These are phyloP conservation scores for Aspergillus avenaceus DNA, from an alignment of 495 filamentous ascomycete genomes.

Conservation along the genomic window DNA sequence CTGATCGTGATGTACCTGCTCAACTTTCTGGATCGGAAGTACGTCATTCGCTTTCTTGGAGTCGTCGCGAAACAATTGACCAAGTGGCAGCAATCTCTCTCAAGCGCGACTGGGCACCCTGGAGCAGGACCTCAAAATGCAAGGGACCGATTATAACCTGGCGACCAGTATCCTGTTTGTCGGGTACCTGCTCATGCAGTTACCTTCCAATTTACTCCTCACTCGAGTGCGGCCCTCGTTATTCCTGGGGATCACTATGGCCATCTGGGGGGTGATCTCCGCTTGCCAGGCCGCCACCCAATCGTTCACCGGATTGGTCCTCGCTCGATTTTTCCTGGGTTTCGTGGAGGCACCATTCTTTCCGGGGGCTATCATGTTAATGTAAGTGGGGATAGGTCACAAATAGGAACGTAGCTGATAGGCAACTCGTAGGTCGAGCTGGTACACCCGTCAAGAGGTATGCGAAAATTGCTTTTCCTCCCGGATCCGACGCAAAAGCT, in stretches of 20 bases:
- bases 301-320: slow-evolving; percentile 56
- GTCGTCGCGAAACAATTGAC: neutral
- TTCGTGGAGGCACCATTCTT: slow-evolving; percentile 54
- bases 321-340: slow-evolving; percentile 65
- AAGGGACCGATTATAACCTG: slow-evolving; percentile 49
- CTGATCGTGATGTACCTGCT: slow-evolving; percentile 70
- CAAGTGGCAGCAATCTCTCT: slow-evolving; percentile 22
- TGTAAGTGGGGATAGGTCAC: slow-evolving; percentile 15
- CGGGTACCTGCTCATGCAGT: slow-evolving; percentile 56
- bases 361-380: slow-evolving; percentile 38
- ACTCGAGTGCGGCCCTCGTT: slow-evolving; percentile 38
- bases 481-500: neutral
- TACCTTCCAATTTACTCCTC: slow-evolving; percentile 60
- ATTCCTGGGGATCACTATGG: slow-evolving; percentile 27
- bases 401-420: neutral
- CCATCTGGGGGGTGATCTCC: slow-evolving; percentile 57
- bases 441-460: slow-evolving; percentile 50
- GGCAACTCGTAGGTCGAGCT: slow-evolving; percentile 36
- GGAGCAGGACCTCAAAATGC: slow-evolving; percentile 42
- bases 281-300: slow-evolving; percentile 53
- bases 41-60: neutral
- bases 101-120: slow-evolving; percentile 41
- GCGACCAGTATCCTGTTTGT: slow-evolving; percentile 65
- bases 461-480: too few relatives aligned
- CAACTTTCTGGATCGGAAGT: slow-evolving; percentile 73